Conservation (phyloP, 164 flowering plant genomes). For the Kingdonia uniflora region DNA sequence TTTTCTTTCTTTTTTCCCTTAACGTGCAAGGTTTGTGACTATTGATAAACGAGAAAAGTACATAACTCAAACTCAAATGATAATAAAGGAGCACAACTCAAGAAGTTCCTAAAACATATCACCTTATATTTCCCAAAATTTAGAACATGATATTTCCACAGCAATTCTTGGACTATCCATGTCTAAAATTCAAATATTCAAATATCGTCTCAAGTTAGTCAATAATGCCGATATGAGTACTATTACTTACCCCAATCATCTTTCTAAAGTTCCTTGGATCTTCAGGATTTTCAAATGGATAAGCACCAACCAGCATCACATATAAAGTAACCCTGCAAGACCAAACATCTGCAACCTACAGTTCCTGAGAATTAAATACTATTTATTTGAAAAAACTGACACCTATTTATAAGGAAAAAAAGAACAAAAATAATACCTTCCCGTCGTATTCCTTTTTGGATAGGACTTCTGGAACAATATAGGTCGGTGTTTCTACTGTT, state of each 20-base stretch:
- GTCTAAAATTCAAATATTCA: no score
- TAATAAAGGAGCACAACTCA: no score
- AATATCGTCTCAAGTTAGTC: neutral
- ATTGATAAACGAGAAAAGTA: no score
- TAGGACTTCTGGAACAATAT: constrained; percentile 79
- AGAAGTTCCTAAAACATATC: no score
- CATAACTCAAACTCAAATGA: no score
- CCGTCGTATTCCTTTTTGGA: constrained; percentile 71
- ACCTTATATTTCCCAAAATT: no score
- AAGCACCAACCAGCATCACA: constrained; percentile 85
- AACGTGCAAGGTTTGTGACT: no score
- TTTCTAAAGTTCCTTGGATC: constrained; percentile 75
- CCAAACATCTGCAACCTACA: constrained; percentile 86
- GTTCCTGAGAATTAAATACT: constrained; percentile 7
- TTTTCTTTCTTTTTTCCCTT: no score
- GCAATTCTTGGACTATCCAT: no score
- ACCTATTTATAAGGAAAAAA: neutral
- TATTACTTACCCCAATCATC: constrained; percentile 49
- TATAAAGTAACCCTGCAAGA: constrained; percentile 86
- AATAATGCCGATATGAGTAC: constrained; percentile 9
- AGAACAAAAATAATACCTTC: constrained; percentile 32
- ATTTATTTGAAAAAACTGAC: neutral
- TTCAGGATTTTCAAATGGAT: constrained; percentile 84
- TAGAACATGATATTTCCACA: no score
- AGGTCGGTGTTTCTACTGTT: constrained; percentile 81